Base-by-base conservation (phyloP, 2,329 filamentous ascomycete genomes). In the Alternaria panax region DNA sequence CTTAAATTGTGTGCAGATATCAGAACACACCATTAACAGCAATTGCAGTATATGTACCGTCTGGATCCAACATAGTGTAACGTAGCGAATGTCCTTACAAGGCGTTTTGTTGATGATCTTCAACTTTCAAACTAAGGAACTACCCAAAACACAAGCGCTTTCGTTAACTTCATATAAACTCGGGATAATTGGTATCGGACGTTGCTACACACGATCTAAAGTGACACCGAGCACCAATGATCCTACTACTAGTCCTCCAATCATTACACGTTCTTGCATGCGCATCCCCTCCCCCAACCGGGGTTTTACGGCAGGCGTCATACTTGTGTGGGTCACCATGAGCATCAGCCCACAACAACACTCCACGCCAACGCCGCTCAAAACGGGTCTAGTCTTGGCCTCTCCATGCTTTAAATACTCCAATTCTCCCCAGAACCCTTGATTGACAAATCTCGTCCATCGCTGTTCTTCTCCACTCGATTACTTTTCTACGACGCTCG, bases 251-350 rank as follows among this genome's bases (percentile, higher is more conserved):
- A 34, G 20, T 7, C 25, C 28, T 36, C 34, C 56, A 59, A 48
- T 46, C 27, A 43, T 43, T 9, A 25, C 22, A 32, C 20, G 40
- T 14, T 34, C 14, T 8, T 58, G 55, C 25, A 40, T 46, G 52
- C 43, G 20, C 38, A 20, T 34, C 52, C 38, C 32, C 52, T 46
- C 45, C 38, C 38, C 48, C 38, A 53, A 56, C 62, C 62, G 62
- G 59, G 52, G 56, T 52, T 47, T 56, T 47, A 50, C 59, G 59
- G 53, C 57, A 60, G 54, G 59, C 62, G 62, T 64, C 62, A 64
- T 62, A 59, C 54, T 55, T 57, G 56, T 32, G 62, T 60, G 59
- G 56, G 62, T 59, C 56, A 34, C 25, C 24, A 34, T 53, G 46
- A 45, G 56, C 47, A 60, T 60, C 62, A 64, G 56, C 62, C 59